phyloP scores from a whole-genome alignment of 176 grass and related monocot species.

The Phoenix roebelenii region DNA sequence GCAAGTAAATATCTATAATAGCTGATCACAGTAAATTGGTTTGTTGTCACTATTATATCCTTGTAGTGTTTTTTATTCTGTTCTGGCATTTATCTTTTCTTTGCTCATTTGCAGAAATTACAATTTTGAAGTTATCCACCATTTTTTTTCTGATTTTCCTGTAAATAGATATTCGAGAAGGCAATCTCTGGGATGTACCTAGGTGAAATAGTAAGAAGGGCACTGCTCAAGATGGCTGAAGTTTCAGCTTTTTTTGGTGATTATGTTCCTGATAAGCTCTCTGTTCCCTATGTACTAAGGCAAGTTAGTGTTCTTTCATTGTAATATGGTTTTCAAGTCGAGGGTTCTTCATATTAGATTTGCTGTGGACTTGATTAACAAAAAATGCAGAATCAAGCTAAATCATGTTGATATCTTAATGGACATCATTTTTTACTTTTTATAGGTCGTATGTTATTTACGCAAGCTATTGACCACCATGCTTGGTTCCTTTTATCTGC shows the following conservation, averaged over 20 bases:
- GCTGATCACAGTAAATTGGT: neutral
- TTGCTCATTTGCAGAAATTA: neutral
- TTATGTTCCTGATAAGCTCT: slow-evolving; percentile 32
- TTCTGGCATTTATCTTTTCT: neutral
- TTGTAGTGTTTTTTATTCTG: neutral
- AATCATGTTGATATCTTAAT: too few relatives aligned
- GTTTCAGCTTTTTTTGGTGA: slow-evolving; percentile 45
- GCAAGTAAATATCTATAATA: slow-evolving; percentile 25
- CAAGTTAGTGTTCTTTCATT: slow-evolving; percentile 1
- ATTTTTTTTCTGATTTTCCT: too few relatives aligned
- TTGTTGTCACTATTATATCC: neutral
- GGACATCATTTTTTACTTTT: too few relatives aligned
- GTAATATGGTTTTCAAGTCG: neutral
- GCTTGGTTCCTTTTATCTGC: too few relatives aligned
- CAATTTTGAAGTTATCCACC: too few relatives aligned
- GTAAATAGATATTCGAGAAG: slow-evolving; percentile 68
- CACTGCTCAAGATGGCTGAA: slow-evolving; percentile 58
- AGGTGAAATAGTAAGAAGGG: slow-evolving; percentile 69
- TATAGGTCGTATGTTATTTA: too few relatives aligned
- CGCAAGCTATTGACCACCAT: too few relatives aligned
- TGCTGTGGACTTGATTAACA: too few relatives aligned
- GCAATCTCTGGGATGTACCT: slow-evolving; percentile 77
- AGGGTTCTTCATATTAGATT: too few relatives aligned
- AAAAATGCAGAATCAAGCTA: too few relatives aligned
- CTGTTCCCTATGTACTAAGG: slow-evolving; percentile 51